Percentiles rank a stretch among this genome's conserved stretches.
Evolutionary conservation across 306 rosid species (phyloP).

Genomic region (Quercus variabilis): DNA sequence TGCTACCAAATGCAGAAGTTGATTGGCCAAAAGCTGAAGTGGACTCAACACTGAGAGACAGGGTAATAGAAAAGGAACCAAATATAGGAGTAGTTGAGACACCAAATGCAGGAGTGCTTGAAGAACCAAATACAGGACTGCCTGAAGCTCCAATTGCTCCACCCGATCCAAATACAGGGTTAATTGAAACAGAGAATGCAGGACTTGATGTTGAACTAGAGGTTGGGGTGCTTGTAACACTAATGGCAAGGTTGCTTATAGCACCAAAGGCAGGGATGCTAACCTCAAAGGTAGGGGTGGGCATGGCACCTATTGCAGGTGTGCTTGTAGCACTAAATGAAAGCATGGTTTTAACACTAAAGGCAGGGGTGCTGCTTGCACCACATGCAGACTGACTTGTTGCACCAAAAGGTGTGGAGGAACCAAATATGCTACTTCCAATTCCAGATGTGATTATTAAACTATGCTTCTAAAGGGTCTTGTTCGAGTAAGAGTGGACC

Average conservation of each 20-base stretch:
- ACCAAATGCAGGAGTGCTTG: conserved; percentile 48
- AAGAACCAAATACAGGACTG: conserved; percentile 50
- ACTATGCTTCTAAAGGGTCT: conserved; percentile 67
- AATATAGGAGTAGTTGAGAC: conserved; percentile 40
- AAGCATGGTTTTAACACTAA: conserved; percentile 25
- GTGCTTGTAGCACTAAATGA: conserved; percentile 51
- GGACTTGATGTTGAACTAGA: conserved; percentile 68
- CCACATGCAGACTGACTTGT: conserved; percentile 61
- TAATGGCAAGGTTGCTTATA: conserved; percentile 49
- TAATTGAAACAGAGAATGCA: conserved; percentile 49
- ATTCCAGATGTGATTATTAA: conserved; percentile 81
- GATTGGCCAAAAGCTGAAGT: conserved; percentile 66
- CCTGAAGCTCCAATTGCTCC: conserved; percentile 73
- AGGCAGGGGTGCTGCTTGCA: not conserved
- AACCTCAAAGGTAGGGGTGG: conserved; percentile 65
- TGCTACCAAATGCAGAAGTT: conserved; percentile 50
- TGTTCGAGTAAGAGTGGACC: conserved; percentile 65
- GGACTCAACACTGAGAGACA: conserved; percentile 64
- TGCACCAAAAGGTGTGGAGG: conserved; percentile 79
- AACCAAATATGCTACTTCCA: conserved; percentile 82
- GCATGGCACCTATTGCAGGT: conserved; percentile 62
- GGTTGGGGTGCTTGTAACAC: conserved; percentile 55
- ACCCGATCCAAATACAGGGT: conserved; percentile 43
- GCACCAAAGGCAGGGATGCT: conserved; percentile 19
- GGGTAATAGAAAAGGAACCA: conserved; percentile 56